These are phyloP conservation scores for Auricularia cornea DNA, from an alignment of 768 basidiomycete genomes.

Conservation along the genomic window DNA sequence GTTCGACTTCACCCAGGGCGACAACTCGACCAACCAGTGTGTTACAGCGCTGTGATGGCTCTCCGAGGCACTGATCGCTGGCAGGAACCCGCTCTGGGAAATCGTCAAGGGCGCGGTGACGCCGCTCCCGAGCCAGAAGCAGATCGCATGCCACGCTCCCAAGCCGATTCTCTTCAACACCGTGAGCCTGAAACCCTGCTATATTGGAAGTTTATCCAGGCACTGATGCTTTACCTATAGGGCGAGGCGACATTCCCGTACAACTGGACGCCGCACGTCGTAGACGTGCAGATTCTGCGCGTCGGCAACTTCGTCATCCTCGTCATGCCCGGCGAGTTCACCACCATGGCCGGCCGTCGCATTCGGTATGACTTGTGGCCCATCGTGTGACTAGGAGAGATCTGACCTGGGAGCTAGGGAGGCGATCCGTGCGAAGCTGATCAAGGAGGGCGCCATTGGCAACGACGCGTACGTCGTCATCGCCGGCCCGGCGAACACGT, in stretches of 20 bases:
- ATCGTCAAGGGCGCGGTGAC: conserved; percentile 41
- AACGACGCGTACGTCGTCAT: conserved; percentile 66
- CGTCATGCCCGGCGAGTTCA: conserved; percentile 69
- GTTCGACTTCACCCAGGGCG: conserved; percentile 70
- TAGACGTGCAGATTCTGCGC: conserved; percentile 71
- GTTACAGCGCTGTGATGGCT: no score
- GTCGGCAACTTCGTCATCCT: conserved; percentile 69
- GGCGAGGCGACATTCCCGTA: conserved; percentile 52
- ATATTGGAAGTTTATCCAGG: no score
- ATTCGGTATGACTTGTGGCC: no score
- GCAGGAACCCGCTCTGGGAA: conserved; percentile 29
- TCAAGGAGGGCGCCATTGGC: conserved; percentile 54
- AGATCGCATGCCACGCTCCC: conserved; percentile 63
- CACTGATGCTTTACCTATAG: no score
- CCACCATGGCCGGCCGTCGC: conserved; percentile 75
- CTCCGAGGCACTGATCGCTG: no score
- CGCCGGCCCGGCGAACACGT: conserved; percentile 77
- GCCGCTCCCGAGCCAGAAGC: conserved; percentile 50
- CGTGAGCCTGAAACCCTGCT: no score
- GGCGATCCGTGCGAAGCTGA: conserved; percentile 55
- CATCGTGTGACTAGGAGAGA: no score
- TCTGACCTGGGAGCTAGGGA: conserved; percentile 53
- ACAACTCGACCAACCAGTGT: conserved; percentile 28
- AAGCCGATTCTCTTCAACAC: conserved; percentile 76
- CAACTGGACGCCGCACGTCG: conserved; percentile 64